Percentiles rank a stretch among this genome's conserved stretches.
These are phyloP conservation scores for Talaromyces islandicus DNA, from an alignment of 2,329 filamentous ascomycete species.

Conservation along the genomic window DNA sequence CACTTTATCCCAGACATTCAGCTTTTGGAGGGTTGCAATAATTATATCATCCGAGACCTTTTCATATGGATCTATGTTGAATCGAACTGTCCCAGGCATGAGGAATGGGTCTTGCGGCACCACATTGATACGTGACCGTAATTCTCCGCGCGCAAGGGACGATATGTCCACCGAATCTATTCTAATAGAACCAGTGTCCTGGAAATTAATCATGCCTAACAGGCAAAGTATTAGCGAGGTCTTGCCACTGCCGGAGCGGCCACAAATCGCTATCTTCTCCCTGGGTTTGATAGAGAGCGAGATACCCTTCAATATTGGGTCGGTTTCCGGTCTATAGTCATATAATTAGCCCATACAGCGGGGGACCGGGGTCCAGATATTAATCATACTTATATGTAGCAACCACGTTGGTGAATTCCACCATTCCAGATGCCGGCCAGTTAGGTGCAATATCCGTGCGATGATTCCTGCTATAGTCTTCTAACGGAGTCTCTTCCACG, in stretches of 20 bases:
- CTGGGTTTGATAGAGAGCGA: neutral
- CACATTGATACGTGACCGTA: neutral
- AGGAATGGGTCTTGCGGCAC: neutral
- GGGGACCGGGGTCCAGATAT: too few relatives aligned
- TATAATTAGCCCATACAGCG: too few relatives aligned
- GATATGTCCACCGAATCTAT: neutral
- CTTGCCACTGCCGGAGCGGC: neutral
- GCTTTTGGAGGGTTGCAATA: neutral
- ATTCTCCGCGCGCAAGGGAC: neutral
- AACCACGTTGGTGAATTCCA: neutral
- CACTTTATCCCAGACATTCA: neutral
- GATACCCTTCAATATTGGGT: neutral
- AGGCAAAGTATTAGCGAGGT: neutral
- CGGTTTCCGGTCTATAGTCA: neutral
- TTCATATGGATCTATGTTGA: neutral
- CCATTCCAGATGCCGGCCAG: neutral
- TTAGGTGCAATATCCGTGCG: neutral
- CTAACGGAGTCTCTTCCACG: slow-evolving; percentile 27
- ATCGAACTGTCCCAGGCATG: neutral
- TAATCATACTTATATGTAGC: neutral
- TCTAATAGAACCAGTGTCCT: neutral
- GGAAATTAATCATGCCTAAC: neutral
- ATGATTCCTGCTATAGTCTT: neutral
- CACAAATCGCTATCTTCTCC: neutral
- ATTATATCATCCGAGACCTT: neutral